Base-by-base conservation (phyloP, 2,329 filamentous ascomycete genomes). In the Aspergillus aculeatinus region DNA sequence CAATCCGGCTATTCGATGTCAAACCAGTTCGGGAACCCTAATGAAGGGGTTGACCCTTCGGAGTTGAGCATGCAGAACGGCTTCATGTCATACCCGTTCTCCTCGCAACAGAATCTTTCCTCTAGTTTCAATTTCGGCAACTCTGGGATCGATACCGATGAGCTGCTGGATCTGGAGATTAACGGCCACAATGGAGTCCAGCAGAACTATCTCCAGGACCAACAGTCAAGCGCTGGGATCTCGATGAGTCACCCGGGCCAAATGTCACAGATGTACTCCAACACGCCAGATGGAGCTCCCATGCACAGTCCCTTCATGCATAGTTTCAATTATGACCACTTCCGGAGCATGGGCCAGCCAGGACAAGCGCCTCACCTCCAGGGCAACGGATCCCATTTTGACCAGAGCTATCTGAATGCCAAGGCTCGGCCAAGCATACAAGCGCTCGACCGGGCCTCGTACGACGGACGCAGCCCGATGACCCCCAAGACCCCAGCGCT, bases 291-390 rank as follows among this genome's bases (percentile, higher is more conserved):
- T 62, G 92, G 92, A 55, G 89, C 92, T 56, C 92, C 94, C 5
- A 94, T 96, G 62, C 91, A 96, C 71, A 97, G 92, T 69, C 94
- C 94, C 0, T 97, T 92, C 70, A 85, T 90, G 48, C 86, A 89
- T 67, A 87, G 85, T 71, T 95, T 93, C 80, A 89, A 88, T 76
- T 89, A 90, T 70, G 83, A 83, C 39, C 90, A 92, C 65, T 96
- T 92, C 74, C 86, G 89, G 49, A 85, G 85, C 60, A 80, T 80
- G 70, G 87, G 89, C 57, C 82, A 81, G 71, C 82, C 84, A 71
- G 80, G 81, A 61, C 72, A 67, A 58, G 72, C 70, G 60, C 70
- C 66, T 35, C 75, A 72, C 56, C 60, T 76, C 23, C 74, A 75
- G 62, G 75, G 70, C 68, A 72, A 74, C 59, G 77, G 74, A 62